Percentiles rank a stretch among this genome's conserved stretches.
Evolutionary conservation across 805 yeast genomes (phyloP).

Genomic region (Sugiyamaella mastotermitis): DNA sequence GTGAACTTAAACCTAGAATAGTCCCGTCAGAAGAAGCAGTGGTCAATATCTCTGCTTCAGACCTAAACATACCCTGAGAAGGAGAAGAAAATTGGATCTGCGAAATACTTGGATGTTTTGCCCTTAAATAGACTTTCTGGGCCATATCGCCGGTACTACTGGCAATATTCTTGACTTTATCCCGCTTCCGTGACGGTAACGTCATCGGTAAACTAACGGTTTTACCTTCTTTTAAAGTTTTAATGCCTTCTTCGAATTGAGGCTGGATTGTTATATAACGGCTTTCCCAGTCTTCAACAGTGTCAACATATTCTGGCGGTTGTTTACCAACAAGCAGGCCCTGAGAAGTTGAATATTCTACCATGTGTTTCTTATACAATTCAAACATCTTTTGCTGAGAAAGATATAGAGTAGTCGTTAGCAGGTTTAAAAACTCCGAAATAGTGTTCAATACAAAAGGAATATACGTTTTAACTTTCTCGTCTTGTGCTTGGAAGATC

Average conservation of each 20-base stretch:
- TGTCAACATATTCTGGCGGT: slow-evolving; percentile 14
- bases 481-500: slow-evolving; percentile 27
- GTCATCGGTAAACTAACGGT: slow-evolving; percentile 25
- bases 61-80: slow-evolving; percentile 23
- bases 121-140: slow-evolving; percentile 10
- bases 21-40: slow-evolving; percentile 1
- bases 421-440: slow-evolving; percentile 28
- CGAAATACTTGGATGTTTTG: slow-evolving; percentile 16
- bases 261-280: slow-evolving; percentile 25
- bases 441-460: slow-evolving; percentile 26
- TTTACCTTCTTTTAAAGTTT: slow-evolving; percentile 23
- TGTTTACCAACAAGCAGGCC: slow-evolving; percentile 16
- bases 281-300: slow-evolving; percentile 26
- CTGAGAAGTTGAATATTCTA: slow-evolving; percentile 21
- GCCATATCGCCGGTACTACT: slow-evolving; percentile 24
- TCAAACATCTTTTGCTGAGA: slow-evolving; percentile 24
- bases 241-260: slow-evolving; percentile 24
- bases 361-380: slow-evolving; percentile 18
- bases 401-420: slow-evolving; percentile 25
- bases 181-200: slow-evolving; percentile 16
- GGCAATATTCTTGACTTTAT: slow-evolving; percentile 28
- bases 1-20: too few species aligned
- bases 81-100: slow-evolving; percentile 21
- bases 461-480: slow-evolving; percentile 22
- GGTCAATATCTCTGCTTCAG: slow-evolving; percentile 22